Evolutionary conservation across 768 basidiomycete species (phyloP), one percentile per base, ranked within the genome.

Genomic region (Suillus subluteus): DNA sequence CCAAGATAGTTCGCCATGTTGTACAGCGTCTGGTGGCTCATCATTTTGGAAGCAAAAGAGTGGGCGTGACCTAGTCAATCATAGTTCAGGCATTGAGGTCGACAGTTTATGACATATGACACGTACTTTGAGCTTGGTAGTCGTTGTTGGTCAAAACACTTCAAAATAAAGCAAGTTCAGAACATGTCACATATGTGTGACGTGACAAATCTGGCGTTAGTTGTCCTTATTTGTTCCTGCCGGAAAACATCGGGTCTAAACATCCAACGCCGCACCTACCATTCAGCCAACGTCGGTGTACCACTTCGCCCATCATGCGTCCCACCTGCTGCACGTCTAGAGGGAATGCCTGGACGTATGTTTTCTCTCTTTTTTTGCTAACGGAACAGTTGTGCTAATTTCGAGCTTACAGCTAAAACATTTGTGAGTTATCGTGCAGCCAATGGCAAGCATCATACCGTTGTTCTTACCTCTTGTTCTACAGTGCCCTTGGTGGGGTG

Each of bases 401-500:
- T 69, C 44, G 38, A 16, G 48, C 63, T 32, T 62, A 44, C 69
- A 95, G 94, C 86, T 80, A 92, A 91, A 82, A 84, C 84, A 82
- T 96, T 88, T 79, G 94, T 95, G 83, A 86, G 93, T 84, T 61
- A 30, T 41, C 62, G 18, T 55, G 54, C 18, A 11, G 30, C 18
- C 18, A 35, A 37, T 37, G 44, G 13, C 54, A 40, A 35, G 21
- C 48, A 62, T 61, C 52, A n/a, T 32, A 30, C 63, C 16, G 13
- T n/a, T 13, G 35, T 52, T 63, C 43, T 46, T 21, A 56, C 54
- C 32, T 35, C 32, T 35, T 18, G 4, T 43, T 63, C 58, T 65
- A 40, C 75, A 96, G 94, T 91, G 84, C 79, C 82, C 89, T 62
- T 98, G 95, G 95, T 98, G 95, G 95, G 95, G 95, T 81, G 89